Conservation (phyloP, 306 rosid genomes). For the Glycyrrhiza uralensis region DNA sequence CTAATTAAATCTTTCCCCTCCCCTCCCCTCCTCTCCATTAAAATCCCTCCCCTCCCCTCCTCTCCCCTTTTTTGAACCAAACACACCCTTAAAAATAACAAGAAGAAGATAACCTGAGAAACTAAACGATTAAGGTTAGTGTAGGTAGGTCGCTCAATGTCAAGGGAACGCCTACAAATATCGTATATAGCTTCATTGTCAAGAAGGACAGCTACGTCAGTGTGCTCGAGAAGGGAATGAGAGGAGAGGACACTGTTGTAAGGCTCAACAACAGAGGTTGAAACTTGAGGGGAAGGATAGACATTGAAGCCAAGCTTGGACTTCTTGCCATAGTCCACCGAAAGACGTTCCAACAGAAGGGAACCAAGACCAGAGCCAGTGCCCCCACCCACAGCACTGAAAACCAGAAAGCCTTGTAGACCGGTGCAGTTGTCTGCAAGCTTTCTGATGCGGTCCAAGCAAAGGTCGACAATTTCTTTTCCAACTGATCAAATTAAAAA, state of each 20-base stretch:
- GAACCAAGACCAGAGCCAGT: slow-evolving; percentile 90
- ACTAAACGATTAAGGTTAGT: slow-evolving; percentile 80
- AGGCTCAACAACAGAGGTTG: slow-evolving; percentile 89
- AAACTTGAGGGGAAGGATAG: slow-evolving; percentile 88
- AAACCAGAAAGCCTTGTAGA: slow-evolving; percentile 81
- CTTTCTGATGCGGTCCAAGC: slow-evolving; percentile 81
- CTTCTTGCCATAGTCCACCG: slow-evolving; percentile 50
- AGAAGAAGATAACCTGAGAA: too few species aligned
- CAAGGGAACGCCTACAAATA: slow-evolving; percentile 80
- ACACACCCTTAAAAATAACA: too few species aligned
- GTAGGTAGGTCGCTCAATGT: slow-evolving; percentile 84
- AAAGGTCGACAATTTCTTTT: slow-evolving; percentile 80
- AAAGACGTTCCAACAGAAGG: slow-evolving; percentile 70
- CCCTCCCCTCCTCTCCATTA: too few species aligned
- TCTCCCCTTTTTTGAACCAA: too few species aligned
- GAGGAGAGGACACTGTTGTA: slow-evolving; percentile 89
- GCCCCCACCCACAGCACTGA: slow-evolving; percentile 85
- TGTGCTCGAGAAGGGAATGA: slow-evolving; percentile 82
- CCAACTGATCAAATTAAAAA: slow-evolving; percentile 57
- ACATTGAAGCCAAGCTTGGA: slow-evolving; percentile 82
- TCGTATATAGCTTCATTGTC: slow-evolving; percentile 87
- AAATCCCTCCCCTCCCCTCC: too few species aligned
- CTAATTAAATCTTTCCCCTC: too few species aligned
- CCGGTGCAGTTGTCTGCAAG: slow-evolving; percentile 87
- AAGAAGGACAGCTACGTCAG: slow-evolving; percentile 71